Base-by-base conservation (phyloP, 2,329 filamentous ascomycete genomes). In the Apiospora sp. region DNA sequence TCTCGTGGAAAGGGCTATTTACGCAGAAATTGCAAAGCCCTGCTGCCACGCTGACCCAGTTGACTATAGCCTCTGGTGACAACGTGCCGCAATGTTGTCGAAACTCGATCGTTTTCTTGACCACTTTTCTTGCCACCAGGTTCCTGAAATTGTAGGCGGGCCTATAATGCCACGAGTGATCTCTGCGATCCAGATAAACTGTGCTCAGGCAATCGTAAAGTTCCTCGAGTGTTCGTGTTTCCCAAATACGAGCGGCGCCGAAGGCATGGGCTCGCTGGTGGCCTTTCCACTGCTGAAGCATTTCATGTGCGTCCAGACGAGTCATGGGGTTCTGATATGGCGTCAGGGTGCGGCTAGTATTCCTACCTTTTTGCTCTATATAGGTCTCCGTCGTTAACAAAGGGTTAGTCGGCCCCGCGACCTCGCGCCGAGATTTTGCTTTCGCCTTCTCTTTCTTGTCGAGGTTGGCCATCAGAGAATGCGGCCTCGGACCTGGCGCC, bases 61-160 rank as follows among this genome's bases (percentile, higher is more conserved):
- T 49, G 10, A 19, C 46, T 46, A 72, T 72, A 22, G 71, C 68
- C 4, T 37, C 68, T 13, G 71, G 24, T n/a, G 48, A 61, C 67
- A 72, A 37, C 4, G 71, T 72, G 6, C 71, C 71, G 14, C 16
- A n/a, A 27, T 72, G 71, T 12, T 72, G 71, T 6, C 71, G 24
- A 12, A 68, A 72, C 67, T 72, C 71, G 30, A 72, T 19, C 13
- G 71, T 72, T 3, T 46, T 27, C 48, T 72, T 72, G 14, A 22
- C 34, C 16, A 68, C 61, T 34, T 30, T 43, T 22, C 22, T 27
- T 10, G 54, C 37, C 24, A 71, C 27, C 44, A 68, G 22, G 22
- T 71, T 68, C 13, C 48, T 24, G 27, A 71, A 71, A 24, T 71
- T 71, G 22, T 71, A 71, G 14, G 70, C 70, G 13, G 70, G 46